Percentiles rank a stretch among this genome's conserved stretches.
These are phyloP conservation scores for Trichothecium roseum DNA, from an alignment of 2,329 filamentous ascomycete genomes.

Conservation along the genomic window DNA sequence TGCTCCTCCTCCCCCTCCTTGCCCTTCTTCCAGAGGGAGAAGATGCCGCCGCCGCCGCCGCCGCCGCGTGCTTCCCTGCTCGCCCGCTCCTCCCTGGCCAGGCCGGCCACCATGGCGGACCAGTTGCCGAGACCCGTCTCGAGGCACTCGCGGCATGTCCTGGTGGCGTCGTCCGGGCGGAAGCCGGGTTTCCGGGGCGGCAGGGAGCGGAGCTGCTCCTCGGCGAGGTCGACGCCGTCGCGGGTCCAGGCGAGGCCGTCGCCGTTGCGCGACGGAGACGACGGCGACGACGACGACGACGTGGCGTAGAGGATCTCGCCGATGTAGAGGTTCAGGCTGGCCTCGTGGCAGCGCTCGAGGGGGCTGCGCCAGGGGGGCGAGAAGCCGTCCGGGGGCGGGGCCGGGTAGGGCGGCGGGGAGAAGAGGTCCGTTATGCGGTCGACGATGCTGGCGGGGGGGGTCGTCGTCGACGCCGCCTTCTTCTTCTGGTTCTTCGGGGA, in stretches of 20 bases:
- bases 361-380: constrained; percentile 53
- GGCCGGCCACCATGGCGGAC: constrained; percentile 64
- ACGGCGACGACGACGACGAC: too few relatives aligned
- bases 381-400: constrained; percentile 60
- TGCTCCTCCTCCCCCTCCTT: constrained; percentile 16
- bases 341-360: constrained; percentile 69
- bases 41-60: constrained; percentile 14
- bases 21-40: constrained; percentile 22
- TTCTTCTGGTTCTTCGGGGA: neutral
- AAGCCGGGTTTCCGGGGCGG: constrained; percentile 7
- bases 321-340: constrained; percentile 78
- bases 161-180: constrained; percentile 16
- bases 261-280: too few relatives aligned
- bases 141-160: constrained; percentile 68
- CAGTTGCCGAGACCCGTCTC: constrained; percentile 70
- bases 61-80: constrained; percentile 23
- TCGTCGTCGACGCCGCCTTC: too few relatives aligned
- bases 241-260: constrained; percentile 83
- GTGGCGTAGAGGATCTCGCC: constrained; percentile 83
- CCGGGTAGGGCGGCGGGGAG: constrained; percentile 53
- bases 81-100: constrained; percentile 40
- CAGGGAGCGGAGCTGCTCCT: constrained; percentile 49
- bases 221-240: constrained; percentile 73
- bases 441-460: constrained; percentile 1
- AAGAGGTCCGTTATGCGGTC: constrained; percentile 13